Evolutionary conservation across 768 basidiomycete species (phyloP), one percentile per base, ranked within the genome.

Genomic region (Saitozyma sp.): DNA sequence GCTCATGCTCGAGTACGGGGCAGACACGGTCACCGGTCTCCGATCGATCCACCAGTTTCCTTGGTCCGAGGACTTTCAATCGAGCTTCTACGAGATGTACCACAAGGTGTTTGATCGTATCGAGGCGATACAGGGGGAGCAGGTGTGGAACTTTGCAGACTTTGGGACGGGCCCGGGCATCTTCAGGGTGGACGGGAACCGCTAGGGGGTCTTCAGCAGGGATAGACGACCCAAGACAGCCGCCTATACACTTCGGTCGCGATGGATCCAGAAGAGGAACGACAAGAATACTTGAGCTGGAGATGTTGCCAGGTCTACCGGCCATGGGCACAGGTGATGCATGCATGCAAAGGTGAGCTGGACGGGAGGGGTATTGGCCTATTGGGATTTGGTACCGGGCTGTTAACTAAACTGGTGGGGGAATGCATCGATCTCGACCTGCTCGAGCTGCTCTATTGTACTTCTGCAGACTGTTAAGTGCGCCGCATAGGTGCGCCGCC

Each of bases 61-160:
- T 13, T 71, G 69, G 69, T 71, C 69, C 1, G 69, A 71, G 56
- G 69, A 71, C 45, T 71, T 58, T 51, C 69, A 71, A 48, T 38
- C 52, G 19, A 52, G 49, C 17, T 62, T 55, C 39, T 58, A 53
- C 40, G 64, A 65, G 9, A 68, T 71, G 64, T 65, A 64, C 41
- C 69, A 71, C 49, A 38, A 67, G 29, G 67, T 68, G 14, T 70
- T 70, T 58, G 68, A 70, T 41, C 41, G 53, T 55, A 52, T 70
- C 6, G 66, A 67, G n/a, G 58, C 66, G 16, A 41, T 70, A 4
- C 43, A 52, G 13, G 68, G 68, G 11, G 68, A 70, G 54, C 68
- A 70, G 37, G 67, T 68, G 17, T 71, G 69, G 69, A 66, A 66
- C 59, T 71, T 71, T 66, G 69, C 69, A 5, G 69, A 71, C 54